phyloP scores from a whole-genome alignment of 2,329 filamentous ascomycete species.

The Zymoseptoria pseudotritici region DNA sequence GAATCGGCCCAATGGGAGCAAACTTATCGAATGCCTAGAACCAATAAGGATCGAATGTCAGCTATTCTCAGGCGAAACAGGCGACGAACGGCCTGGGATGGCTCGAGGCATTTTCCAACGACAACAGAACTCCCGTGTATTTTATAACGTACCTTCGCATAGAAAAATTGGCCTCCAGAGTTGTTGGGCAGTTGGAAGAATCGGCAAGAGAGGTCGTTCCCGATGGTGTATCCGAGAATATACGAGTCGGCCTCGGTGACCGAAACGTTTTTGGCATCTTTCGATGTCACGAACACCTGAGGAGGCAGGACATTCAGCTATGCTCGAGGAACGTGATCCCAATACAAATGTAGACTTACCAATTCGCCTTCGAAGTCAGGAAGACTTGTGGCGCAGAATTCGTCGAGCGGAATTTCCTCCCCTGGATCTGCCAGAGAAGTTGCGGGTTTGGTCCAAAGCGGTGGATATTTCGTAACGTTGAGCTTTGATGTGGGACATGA shows the following conservation, averaged over 20 bases:
- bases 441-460: constrained; percentile 10
- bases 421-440: constrained; percentile 7
- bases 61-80: too few relatives aligned
- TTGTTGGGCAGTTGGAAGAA: constrained; percentile 46
- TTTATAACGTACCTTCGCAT: constrained; percentile 35
- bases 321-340: neutral
- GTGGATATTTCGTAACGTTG: constrained; percentile 3
- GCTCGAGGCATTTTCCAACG: too few relatives aligned
- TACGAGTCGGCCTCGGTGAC: constrained; percentile 41
- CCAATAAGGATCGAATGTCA: too few relatives aligned
- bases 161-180: constrained; percentile 49
- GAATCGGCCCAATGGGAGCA: constrained; percentile 45
- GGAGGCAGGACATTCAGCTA: neutral
- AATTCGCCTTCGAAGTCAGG: constrained; percentile 6
- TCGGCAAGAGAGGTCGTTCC: constrained; percentile 50
- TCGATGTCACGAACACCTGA: constrained; percentile 9
- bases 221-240: constrained; percentile 47
- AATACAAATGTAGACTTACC: neutral
- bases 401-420: constrained; percentile 7
- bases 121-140: too few relatives aligned
- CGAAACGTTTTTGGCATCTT: constrained; percentile 35
- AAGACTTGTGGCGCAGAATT: constrained; percentile 6
- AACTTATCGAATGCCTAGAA: constrained; percentile 46
- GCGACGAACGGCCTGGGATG: too few relatives aligned
- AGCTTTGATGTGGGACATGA: neutral